Conservation (phyloP, 2,329 filamentous ascomycete species). For the Trichoderma arundinaceum region DNA sequence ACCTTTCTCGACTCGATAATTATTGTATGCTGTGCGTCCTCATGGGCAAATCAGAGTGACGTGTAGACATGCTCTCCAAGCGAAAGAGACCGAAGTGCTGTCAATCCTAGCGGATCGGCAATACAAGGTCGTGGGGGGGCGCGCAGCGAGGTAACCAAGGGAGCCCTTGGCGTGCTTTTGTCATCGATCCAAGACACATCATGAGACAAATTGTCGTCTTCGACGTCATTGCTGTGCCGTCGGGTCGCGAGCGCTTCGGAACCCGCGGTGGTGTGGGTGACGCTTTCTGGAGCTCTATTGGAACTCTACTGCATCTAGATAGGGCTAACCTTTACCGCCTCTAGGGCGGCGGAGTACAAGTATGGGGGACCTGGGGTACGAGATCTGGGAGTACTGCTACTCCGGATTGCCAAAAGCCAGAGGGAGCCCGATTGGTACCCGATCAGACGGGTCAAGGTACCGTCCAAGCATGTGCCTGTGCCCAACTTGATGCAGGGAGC, state of each 20-base stretch:
- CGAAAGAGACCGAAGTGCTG: neutral
- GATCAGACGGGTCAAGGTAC: neutral
- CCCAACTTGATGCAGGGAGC: constrained; percentile 1
- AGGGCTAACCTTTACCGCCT: constrained; percentile 14
- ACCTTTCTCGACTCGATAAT: too few relatives aligned
- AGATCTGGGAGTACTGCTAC: constrained; percentile 11
- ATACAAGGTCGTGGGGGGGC: neutral
- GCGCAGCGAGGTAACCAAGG: too few relatives aligned
- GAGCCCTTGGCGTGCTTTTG: neutral
- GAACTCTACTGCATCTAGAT: constrained; percentile 19
- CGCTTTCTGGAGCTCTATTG: constrained; percentile 16
- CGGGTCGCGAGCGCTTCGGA: neutral
- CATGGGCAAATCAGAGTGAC: constrained; percentile 1
- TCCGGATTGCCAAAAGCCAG: neutral
- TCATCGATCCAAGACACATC: constrained; percentile 1
- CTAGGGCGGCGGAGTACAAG: constrained; percentile 9
- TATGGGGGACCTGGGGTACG: constrained; percentile 13
- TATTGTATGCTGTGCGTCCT: too few relatives aligned
- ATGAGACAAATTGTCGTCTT: neutral
- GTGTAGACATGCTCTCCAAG: neutral
- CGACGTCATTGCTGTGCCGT: constrained; percentile 9
- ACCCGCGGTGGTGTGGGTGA: constrained; percentile 8
- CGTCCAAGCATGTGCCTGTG: neutral
- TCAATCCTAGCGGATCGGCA: neutral
- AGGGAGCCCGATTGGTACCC: constrained; percentile 10